phyloP scores from a whole-genome alignment of 192 early-diverging fungal genomes.

The Gaertneriomyces sp. region DNA sequence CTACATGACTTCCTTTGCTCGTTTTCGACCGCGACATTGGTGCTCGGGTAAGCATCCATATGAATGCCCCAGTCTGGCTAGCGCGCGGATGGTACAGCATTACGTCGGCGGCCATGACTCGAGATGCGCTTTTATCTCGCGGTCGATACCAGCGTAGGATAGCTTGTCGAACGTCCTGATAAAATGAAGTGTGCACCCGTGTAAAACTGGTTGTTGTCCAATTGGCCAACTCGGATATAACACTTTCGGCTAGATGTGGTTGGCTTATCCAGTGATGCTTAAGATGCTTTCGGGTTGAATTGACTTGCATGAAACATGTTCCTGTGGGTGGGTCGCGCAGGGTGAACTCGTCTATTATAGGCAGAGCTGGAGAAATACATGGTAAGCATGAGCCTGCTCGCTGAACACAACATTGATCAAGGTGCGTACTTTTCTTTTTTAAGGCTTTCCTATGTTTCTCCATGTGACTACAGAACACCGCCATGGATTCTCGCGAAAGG shows the following conservation, averaged over 20 bases:
- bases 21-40: not conserved
- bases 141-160: too few relatives aligned
- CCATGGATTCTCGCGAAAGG: constrained; percentile 30
- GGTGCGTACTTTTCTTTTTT: constrained; percentile 2
- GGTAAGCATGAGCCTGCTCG: not conserved
- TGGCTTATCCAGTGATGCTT: constrained; percentile 17
- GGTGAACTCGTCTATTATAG: constrained; percentile 11
- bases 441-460: constrained; percentile 30
- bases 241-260: constrained; percentile 18
- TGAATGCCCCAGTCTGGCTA: constrained; percentile 9
- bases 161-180: too few relatives aligned
- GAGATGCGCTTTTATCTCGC: too few relatives aligned
- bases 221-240: not conserved
- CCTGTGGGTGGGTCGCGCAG: constrained; percentile 24
- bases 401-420: not conserved
- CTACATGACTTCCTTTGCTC: not conserved
- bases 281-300: not conserved
- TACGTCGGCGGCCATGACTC: constrained; percentile 1
- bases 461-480: constrained; percentile 43
- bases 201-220: constrained; percentile 4
- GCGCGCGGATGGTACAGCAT: constrained; percentile 8
- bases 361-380: not conserved
- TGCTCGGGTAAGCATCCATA: constrained; percentile 15
- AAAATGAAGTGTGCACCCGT: too few relatives aligned
- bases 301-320: constrained; percentile 24